phyloP scores from a whole-genome alignment of 768 basidiomycete species.

The Mycena galericulata region DNA sequence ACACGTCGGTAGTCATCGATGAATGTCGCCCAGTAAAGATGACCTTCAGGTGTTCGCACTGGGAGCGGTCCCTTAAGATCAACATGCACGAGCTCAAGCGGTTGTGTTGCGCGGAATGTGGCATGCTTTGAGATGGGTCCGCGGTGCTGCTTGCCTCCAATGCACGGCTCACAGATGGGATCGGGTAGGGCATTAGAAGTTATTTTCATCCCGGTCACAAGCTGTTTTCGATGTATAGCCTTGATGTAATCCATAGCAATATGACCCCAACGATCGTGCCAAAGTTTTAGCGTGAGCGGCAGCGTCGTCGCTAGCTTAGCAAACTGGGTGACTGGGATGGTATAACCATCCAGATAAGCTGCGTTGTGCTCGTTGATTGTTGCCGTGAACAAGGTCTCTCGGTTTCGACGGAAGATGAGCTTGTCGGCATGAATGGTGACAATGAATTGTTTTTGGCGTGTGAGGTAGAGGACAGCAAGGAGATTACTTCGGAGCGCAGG shows the following conservation, averaged over 20 bases:
- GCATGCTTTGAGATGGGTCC: constrained; percentile 18
- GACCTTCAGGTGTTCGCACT: constrained; percentile 31
- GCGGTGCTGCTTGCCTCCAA: constrained; percentile 38
- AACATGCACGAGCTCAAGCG: constrained; percentile 41
- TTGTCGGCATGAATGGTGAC: constrained; percentile 9
- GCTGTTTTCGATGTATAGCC: background rate
- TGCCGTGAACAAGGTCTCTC: background rate
- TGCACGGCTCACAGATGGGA: constrained; percentile 39
- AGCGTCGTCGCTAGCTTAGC: constrained; percentile 7
- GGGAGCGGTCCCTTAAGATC: constrained; percentile 48
- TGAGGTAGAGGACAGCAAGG: constrained; percentile 22
- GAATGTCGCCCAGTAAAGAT: constrained; percentile 46
- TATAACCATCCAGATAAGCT: constrained; percentile 35
- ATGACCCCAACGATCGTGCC: constrained; percentile 41
- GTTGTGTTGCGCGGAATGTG: background rate
- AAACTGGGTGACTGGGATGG: constrained; percentile 9
- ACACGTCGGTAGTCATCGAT: constrained; percentile 38
- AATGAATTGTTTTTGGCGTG: constrained; percentile 19
- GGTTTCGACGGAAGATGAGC: background rate
- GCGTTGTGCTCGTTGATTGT: constrained; percentile 32
- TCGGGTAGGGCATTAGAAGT: constrained; percentile 29
- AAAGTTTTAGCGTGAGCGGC: constrained; percentile 30
- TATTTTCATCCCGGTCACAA: constrained; percentile 31
- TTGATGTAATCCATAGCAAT: constrained; percentile 13
- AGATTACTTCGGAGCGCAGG: constrained; percentile 27